Evolutionary conservation across 225 moss, liverwort and hornwort species (phyloP).

Genomic region (Thuidium tamariscinum): DNA sequence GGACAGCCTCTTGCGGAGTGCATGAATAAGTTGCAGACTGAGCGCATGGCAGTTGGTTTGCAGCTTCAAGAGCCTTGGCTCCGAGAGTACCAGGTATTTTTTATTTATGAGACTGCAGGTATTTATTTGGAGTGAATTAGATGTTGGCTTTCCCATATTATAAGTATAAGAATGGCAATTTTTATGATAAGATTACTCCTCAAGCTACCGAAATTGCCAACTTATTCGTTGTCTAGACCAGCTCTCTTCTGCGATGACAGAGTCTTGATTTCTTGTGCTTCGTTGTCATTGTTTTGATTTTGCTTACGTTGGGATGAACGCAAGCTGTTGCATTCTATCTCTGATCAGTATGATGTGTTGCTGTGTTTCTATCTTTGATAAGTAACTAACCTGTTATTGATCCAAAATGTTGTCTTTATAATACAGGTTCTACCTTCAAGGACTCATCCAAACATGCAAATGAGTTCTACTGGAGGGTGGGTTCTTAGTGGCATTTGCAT

Average conservation of each 20-base stretch:
- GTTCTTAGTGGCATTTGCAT: constrained; percentile 71
- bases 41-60: constrained; percentile 67
- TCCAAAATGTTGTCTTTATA: background rate
- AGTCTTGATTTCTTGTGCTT: background rate
- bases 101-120: background rate
- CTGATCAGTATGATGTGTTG: background rate
- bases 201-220: background rate
- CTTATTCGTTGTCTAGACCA: background rate
- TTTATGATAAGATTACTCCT: background rate
- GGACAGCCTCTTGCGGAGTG: constrained; percentile 93
- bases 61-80: constrained; percentile 96
- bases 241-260: background rate
- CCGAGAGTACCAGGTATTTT: constrained; percentile 85
- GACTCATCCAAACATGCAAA: constrained; percentile 96
- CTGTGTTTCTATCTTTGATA: background rate
- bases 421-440: constrained; percentile 81
- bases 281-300: background rate
- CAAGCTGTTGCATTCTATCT: background rate
- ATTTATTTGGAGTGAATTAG: background rate
- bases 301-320: background rate
- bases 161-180: background rate
- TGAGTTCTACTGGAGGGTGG: constrained; percentile 95
- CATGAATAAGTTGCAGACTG: constrained; percentile 70
- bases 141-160: background rate
- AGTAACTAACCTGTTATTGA: background rate